Conservation (phyloP, 495 filamentous ascomycete genomes). For the Bombardia bombarda region DNA sequence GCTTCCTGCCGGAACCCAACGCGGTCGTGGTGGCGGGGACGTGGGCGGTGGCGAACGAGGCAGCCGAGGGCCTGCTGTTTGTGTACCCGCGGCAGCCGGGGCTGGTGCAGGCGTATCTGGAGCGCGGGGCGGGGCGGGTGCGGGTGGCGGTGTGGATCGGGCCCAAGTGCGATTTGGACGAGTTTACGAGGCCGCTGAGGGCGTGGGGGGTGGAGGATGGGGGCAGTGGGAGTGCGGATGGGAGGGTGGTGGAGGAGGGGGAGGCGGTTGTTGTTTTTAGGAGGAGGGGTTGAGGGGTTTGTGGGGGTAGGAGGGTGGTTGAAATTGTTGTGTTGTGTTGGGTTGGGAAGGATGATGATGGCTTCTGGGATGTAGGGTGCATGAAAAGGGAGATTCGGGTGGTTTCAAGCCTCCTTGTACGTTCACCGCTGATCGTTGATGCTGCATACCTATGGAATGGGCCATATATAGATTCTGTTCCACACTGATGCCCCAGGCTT, state of each 20-base stretch:
- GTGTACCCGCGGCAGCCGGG: constrained; percentile 13
- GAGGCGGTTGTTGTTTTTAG: constrained; percentile 13
- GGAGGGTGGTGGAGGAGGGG: constrained; percentile 13
- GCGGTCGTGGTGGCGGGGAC: constrained; percentile 5
- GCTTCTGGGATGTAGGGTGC: too few species aligned
- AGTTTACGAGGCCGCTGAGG: constrained; percentile 5
- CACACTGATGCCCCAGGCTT: too few species aligned
- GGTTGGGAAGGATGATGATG: too few species aligned
- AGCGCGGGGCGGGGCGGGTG: not conserved
- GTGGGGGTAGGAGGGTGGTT: too few species aligned
- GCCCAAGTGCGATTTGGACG: constrained; percentile 14
- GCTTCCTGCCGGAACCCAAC: constrained; percentile 13
- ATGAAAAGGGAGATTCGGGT: too few species aligned
- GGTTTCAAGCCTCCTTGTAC: too few species aligned
- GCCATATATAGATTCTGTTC: too few species aligned
- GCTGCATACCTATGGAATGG: too few species aligned
- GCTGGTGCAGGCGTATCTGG: constrained; percentile 13
- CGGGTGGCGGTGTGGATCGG: constrained; percentile 20
- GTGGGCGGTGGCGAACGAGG: constrained; percentile 11
- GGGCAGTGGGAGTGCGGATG: not conserved
- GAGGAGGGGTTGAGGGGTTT: not conserved
- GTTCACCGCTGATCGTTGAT: too few species aligned
- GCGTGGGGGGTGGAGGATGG: constrained; percentile 7
- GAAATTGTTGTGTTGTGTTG: too few species aligned
- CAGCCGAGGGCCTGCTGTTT: constrained; percentile 12